Base-by-base conservation (phyloP, 1,284 basidiomycete genomes). In the Ustilago shanxiensis region DNA sequence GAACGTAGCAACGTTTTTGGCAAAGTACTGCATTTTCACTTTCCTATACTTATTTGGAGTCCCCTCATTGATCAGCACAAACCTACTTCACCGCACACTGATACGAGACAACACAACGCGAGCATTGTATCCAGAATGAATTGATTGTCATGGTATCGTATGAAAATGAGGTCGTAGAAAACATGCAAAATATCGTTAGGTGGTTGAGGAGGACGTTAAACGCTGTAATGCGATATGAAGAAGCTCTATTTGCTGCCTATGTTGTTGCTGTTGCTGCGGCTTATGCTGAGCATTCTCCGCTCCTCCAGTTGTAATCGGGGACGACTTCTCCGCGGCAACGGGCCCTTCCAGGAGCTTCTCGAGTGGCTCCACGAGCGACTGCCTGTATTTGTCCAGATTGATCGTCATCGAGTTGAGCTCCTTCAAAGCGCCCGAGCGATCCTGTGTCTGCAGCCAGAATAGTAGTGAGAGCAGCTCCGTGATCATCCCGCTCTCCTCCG, bases 391-490 rank as follows among this genome's bases (percentile, higher is more conserved):
- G 49, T 20, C 49, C 11, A 59, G 20, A 2, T 29, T 53, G 5
- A 11, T 3, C 8, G 11, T 35, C 11, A 64, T 35, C 3, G 22
- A n/a, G 37, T 33, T 37, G n/a, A 37, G 50, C 16, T 44, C 1
- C 11, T 33, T 31, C 4, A 39, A 0, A 11, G 18, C 5, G 7
- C 35, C 44, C 7, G 50, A 22, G 2, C 31, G 44, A 14, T 29
- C 16, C 31, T 67, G 70, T n/a, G 44, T 64, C 53, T 67, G 53
- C n/a, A 75, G 39, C 57, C 51, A 64, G 8, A 51, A 60, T 22
- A 76, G 60, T 1, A 72, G 55, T 26, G 68, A 67, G 9, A 76
- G 65, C 9, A 35, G 22, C 33, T 76, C 73, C 7, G 49, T 60
- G n/a, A 67, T 33, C 13, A n/a, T 54, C 5, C 37, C 58, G 29